Conservation (phyloP, 1,139 yeast genomes). For the Pichia cactophila region DNA sequence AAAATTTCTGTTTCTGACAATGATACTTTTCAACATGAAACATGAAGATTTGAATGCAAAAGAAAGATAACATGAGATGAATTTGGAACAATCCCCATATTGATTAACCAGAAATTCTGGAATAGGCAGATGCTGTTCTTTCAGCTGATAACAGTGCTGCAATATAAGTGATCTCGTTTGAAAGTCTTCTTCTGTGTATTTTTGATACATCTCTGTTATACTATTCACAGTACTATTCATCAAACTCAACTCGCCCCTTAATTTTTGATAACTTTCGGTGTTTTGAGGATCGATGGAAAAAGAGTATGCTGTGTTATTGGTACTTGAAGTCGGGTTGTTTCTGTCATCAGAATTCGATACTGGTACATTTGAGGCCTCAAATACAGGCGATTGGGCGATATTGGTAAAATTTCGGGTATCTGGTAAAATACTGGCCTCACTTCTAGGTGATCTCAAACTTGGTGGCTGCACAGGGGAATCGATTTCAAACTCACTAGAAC, state of each 20-base stretch:
- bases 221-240: not conserved
- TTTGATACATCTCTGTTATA: slow-evolving; percentile 3
- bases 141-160: slow-evolving; percentile 1
- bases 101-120: slow-evolving; percentile 5
- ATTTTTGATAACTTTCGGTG: not conserved
- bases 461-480: too few relatives aligned
- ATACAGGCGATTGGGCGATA: too few relatives aligned
- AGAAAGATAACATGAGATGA: slow-evolving; percentile 3
- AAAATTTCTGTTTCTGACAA: slow-evolving; percentile 3
- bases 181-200: slow-evolving; percentile 2
- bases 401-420: too few relatives aligned
- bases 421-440: too few relatives aligned
- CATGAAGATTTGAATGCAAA: slow-evolving; percentile 2
- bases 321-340: too few relatives aligned
- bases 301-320: not conserved
- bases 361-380: too few relatives aligned
- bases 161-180: slow-evolving; percentile 5
- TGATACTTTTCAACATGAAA: slow-evolving; percentile 1
- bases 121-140: not conserved
- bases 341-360: too few relatives aligned
- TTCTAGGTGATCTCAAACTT: too few relatives aligned
- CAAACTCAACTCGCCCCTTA: slow-evolving; percentile 1
- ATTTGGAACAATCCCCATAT: slow-evolving; percentile 5
- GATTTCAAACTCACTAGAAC: too few relatives aligned
- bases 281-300: not conserved